Evolutionary conservation across 2,329 filamentous ascomycete species (phyloP), one percentile per base, ranked within the genome.

Genomic region (Penicillium occitanis): DNA sequence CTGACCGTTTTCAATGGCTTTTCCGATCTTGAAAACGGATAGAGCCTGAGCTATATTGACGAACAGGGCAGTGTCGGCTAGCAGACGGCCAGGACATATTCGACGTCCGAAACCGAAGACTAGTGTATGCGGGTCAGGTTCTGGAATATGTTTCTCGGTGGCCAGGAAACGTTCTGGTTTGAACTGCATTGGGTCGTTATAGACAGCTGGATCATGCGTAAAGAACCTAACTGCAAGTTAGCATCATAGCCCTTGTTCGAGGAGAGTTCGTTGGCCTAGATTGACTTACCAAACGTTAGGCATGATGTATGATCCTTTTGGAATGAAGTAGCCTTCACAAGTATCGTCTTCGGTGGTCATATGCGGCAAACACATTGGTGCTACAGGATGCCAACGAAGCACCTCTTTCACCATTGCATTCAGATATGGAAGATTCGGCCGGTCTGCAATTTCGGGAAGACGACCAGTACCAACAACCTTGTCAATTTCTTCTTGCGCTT

Each of bases 21-120:
- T 81, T 10, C 66, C 66, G 14, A 85, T 74, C 3, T 77, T 71
- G 60, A 87, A 86, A 0, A 80, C 80, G 0, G 85, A 77, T 1
- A 88, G 72, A 0, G 77, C 72, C 35, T 82, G 81, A 0, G 77
- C 81, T 22, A 82, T 76, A 17, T 70, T 79, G 11, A 82, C 66
- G 66, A 76, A 83, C 0, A 83, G 35, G 0, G 77, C 74, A 4
- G 73, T 73, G n/a, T 82, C 79, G 0, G 81, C 81, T 10, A 82
- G 71, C n/a, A 76, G 67, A 5, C 75, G 72, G 1, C 79, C 81
- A 0, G 79, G 78, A 62, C 80, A 83, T n/a, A 80, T 73, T 4
- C 79, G 76, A 1, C 79, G 74, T 3, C 81, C 79, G 57, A 76
- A 82, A 0, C 80, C 79, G 51, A 81, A 79, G 5, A 71, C 70